phyloP scores from a whole-genome alignment of 208 protist genomes.

The Lotmaria passim region DNA sequence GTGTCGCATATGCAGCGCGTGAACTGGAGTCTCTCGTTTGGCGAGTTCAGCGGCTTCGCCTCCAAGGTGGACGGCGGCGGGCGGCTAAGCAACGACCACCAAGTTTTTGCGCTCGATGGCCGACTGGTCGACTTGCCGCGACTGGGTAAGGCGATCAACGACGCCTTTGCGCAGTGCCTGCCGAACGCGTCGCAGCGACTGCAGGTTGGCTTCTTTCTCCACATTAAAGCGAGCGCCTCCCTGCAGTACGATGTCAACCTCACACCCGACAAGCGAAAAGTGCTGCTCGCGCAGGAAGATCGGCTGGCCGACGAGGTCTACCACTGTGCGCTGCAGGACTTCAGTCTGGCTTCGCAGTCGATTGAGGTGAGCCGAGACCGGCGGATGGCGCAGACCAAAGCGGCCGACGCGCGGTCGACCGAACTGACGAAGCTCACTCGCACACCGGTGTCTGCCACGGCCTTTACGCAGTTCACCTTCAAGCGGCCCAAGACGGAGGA shows the following conservation, averaged over 20 bases:
- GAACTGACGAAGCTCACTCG: conserved; percentile 45
- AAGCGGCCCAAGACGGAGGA: conserved; percentile 26
- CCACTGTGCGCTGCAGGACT: conserved; percentile 49
- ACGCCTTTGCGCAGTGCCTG: conserved; percentile 73
- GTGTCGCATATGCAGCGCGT: conserved; percentile 62
- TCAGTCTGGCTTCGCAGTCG: conserved; percentile 36
- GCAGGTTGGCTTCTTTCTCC: conserved; percentile 77
- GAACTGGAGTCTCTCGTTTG: conserved; percentile 63
- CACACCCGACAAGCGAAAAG: conserved; percentile 78
- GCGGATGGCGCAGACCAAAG: conserved; percentile 46
- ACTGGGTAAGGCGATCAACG: conserved; percentile 70
- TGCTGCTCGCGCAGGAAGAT: conserved; percentile 58
- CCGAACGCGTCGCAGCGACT: conserved; percentile 74
- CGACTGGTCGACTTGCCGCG: conserved; percentile 83
- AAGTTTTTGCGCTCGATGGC: conserved; percentile 80
- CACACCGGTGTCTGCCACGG: conserved; percentile 71
- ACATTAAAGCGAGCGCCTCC: conserved; percentile 38
- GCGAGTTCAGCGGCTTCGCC: conserved; percentile 65
- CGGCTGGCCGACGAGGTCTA: conserved; percentile 48
- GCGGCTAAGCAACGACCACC: conserved; percentile 62
- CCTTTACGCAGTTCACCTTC: conserved; percentile 70
- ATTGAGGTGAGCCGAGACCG: conserved; percentile 48
- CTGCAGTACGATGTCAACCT: conserved; percentile 86
- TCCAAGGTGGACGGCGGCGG: conserved; percentile 59
- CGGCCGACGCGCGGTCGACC: conserved; percentile 35